A percentile compares a stretch with the other conserved stretches of the same genome.
These are phyloP conservation scores for Berkeleyomyces basicola DNA, from an alignment of 2,329 filamentous ascomycete genomes.

Conservation along the genomic window DNA sequence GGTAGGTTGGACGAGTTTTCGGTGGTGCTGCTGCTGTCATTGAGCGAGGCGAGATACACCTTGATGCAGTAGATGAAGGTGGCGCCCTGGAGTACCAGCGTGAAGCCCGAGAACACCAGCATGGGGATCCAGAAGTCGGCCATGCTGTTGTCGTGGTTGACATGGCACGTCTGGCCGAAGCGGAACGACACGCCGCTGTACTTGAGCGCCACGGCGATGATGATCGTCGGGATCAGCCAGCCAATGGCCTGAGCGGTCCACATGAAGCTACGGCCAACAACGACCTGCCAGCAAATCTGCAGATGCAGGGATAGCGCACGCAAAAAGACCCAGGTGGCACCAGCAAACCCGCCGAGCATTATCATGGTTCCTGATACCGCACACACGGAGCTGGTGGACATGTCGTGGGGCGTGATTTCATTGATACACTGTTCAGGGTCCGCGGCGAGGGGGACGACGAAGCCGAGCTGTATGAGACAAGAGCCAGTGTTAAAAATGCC, in stretches of 20 bases:
- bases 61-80: slow-evolving; percentile 91
- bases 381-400: slow-evolving; percentile 66
- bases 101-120: slow-evolving; percentile 57
- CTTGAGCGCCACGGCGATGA: slow-evolving; percentile 58
- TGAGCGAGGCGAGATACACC: slow-evolving; percentile 74
- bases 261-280: slow-evolving; percentile 81
- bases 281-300: slow-evolving; percentile 93
- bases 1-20: slow-evolving; percentile 52
- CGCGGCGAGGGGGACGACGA: slow-evolving; percentile 71
- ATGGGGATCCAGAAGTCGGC: slow-evolving; percentile 83
- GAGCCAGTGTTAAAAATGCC: neutral
- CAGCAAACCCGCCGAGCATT: slow-evolving; percentile 69
- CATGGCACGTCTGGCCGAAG: slow-evolving; percentile 82
- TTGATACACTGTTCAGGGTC: slow-evolving; percentile 73
- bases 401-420: slow-evolving; percentile 81
- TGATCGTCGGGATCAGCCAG: slow-evolving; percentile 67
- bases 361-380: slow-evolving; percentile 78
- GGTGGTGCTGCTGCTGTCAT: slow-evolving; percentile 54
- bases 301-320: slow-evolving; percentile 83
- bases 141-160: slow-evolving; percentile 76
- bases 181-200: slow-evolving; percentile 88
- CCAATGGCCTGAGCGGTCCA: slow-evolving; percentile 63
- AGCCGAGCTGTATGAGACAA: slow-evolving; percentile 47
- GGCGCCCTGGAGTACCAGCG: slow-evolving; percentile 63
- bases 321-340: slow-evolving; percentile 80